phyloP scores from a whole-genome alignment of 164 flowering plant species.

The Tetracentron sinense region DNA sequence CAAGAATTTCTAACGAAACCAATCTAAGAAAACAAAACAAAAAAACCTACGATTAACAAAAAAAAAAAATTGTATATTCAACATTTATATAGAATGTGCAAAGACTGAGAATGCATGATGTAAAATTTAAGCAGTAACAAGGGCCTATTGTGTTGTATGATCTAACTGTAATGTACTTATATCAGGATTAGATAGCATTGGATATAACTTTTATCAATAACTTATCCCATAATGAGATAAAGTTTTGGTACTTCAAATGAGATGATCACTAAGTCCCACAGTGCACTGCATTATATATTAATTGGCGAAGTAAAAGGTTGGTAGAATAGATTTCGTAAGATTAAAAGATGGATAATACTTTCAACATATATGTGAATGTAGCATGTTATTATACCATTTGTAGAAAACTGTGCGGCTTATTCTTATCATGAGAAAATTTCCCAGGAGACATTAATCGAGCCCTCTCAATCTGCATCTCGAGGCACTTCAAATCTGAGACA shows the following conservation, averaged over 20 bases:
- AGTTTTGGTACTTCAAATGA: background rate
- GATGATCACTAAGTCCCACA: background rate
- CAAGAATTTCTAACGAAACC: no score
- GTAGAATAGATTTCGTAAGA: background rate
- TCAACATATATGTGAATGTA: background rate
- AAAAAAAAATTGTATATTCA: no score
- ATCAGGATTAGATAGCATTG: no score
- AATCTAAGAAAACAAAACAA: no score
- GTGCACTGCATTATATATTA: background rate
- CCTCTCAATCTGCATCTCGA: conserved; percentile 47
- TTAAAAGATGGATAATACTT: background rate
- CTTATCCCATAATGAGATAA: background rate
- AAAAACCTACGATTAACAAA: no score
- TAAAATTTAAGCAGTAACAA: no score
- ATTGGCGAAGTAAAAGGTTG: background rate
- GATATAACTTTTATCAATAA: background rate
- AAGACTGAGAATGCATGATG: no score
- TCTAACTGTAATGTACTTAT: no score
- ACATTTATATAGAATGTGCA: no score
- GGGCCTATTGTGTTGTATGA: no score
- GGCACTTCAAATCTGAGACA: conserved; percentile 48
- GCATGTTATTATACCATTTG: conserved; percentile 58
- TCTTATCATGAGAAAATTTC: conserved; percentile 39
- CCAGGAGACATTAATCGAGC: conserved; percentile 64
- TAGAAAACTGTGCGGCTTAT: conserved; percentile 63